A percentile compares a stretch with the other conserved stretches of the same genome.
These are phyloP conservation scores for Hydnomerulius pinastri DNA, from an alignment of 768 basidiomycete species.

Conservation along the genomic window DNA sequence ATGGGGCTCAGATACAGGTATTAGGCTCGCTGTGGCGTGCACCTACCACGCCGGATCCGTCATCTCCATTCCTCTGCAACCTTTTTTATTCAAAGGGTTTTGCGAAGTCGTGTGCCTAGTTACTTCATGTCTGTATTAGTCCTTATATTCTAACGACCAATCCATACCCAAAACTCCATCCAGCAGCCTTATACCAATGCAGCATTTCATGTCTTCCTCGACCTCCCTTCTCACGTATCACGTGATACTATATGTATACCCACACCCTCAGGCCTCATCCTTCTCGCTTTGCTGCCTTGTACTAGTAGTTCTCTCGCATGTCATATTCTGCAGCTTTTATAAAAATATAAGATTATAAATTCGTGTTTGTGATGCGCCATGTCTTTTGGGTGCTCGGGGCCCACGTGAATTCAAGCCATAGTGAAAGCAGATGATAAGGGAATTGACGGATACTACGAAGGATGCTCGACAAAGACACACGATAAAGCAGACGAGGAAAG, in stretches of 20 bases:
- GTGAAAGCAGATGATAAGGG: too few relatives aligned
- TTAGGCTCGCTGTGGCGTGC: slow-evolving; percentile 7
- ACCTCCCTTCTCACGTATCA: not conserved
- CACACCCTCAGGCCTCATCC: not conserved
- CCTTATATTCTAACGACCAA: slow-evolving; percentile 10
- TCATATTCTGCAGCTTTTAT: not conserved
- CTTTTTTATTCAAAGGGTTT: not conserved
- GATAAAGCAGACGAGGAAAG: too few relatives aligned
- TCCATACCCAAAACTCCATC: slow-evolving; percentile 6
- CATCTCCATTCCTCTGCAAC: not conserved
- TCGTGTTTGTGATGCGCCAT: too few relatives aligned
- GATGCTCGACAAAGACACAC: too few relatives aligned
- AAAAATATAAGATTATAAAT: not conserved
- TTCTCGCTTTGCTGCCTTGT: not conserved
- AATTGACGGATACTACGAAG: too few relatives aligned
- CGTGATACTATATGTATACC: not conserved
- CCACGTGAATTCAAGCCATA: too few relatives aligned
- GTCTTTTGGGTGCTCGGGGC: too few relatives aligned
- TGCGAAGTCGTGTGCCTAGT: slow-evolving; percentile 8
- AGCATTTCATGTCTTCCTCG: not conserved
- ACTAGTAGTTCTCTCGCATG: not conserved
- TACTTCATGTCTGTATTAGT: slow-evolving; percentile 22
- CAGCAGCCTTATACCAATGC: slow-evolving; percentile 4
- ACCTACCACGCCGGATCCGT: slow-evolving; percentile 6
- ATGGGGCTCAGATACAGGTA: slow-evolving; percentile 31